Evolutionary conservation across 1,284 basidiomycete genomes (phyloP), one percentile per base, ranked within the genome.

Genomic region (Testicularia cyperi): DNA sequence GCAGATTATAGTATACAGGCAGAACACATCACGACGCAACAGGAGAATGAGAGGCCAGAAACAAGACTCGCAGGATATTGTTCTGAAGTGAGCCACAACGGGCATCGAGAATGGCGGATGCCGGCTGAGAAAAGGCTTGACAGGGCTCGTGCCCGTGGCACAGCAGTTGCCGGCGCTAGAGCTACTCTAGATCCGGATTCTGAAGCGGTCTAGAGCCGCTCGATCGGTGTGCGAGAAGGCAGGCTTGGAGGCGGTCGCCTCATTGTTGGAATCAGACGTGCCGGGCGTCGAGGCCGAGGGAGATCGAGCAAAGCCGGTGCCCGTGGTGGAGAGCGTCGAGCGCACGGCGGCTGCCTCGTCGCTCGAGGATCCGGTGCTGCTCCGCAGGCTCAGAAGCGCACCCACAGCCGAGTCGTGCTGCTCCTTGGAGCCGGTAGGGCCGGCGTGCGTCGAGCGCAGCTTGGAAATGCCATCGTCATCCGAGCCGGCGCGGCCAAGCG

Each of bases 381-480:
- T 52, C n/a, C 62, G 51, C 24, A 65, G 24, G 38, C 56, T 60
- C 14, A 65, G 36, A 28, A 65, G 36, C 1, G 62, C 62, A 7
- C 62, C 62, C 2, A 65, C 56, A 1, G 56, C 62, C n/a, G 54
- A 57, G 23, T 54, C 54, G 26, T 48, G 44, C 43, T 51, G 57
- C 33, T 63, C 54, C 27, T 42, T 52, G 31, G 44, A 24, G 2
- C 33, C 48, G 2, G 19, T 23, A 9, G 32, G 28, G 2, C 38
- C 35, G 21, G 22, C 27, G 25, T 56, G 52, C 12, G 58, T 62
- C 8, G 58, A 56, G 8, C 58, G 47, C 12, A 56, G 44, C 45
- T 53, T 36, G 15, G 53, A 53, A 0, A 62, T 40, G 9, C 48
- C 58, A 15, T 62, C 58, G 29, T 62, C 53, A 38, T 56, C 53